phyloP scores from a whole-genome alignment of 2,329 filamentous ascomycete species.

The Xylaria sp. region DNA sequence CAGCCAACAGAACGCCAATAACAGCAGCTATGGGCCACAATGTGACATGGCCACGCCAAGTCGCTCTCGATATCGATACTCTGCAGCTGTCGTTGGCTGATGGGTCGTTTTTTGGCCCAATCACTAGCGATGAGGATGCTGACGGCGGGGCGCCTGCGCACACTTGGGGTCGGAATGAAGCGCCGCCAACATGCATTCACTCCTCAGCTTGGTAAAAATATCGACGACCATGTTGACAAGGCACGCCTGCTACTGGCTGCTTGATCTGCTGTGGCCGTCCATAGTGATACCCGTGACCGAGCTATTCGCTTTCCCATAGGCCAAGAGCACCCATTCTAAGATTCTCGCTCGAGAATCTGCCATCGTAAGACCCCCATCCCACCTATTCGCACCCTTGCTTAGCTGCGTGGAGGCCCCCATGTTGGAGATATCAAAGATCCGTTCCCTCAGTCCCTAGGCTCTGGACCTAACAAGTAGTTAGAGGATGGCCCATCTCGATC shows the following conservation, averaged over 20 bases:
- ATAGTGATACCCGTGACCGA: conserved; percentile 4
- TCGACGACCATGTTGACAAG: background rate
- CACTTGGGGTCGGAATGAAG: conserved; percentile 18
- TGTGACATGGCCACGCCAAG: conserved; percentile 18
- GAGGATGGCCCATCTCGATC: conserved; percentile 3
- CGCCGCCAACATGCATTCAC: conserved; percentile 13
- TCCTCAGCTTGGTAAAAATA: conserved; percentile 22
- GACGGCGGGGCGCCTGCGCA: conserved; percentile 14
- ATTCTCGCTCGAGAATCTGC: conserved; percentile 23
- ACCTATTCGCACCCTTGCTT: conserved; percentile 11
- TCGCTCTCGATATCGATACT: conserved; percentile 15
- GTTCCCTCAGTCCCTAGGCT: conserved; percentile 15
- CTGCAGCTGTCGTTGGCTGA: conserved; percentile 10
- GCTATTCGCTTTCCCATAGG: conserved; percentile 24
- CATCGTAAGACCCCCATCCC: conserved; percentile 32
- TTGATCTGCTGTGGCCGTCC: background rate
- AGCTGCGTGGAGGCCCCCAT: conserved; percentile 10
- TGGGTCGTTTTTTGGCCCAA: conserved; percentile 14
- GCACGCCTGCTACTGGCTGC: conserved; percentile 7
- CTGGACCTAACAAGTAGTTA: conserved; percentile 7
- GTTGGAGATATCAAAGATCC: conserved; percentile 20
- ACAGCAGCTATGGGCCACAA: background rate
- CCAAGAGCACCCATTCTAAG: conserved; percentile 12
- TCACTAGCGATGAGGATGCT: conserved; percentile 12
- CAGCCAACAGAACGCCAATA: conserved; percentile 11